phyloP scores from a whole-genome alignment of 2,329 filamentous ascomycete genomes.

The Cryoendolithus antarcticus region DNA sequence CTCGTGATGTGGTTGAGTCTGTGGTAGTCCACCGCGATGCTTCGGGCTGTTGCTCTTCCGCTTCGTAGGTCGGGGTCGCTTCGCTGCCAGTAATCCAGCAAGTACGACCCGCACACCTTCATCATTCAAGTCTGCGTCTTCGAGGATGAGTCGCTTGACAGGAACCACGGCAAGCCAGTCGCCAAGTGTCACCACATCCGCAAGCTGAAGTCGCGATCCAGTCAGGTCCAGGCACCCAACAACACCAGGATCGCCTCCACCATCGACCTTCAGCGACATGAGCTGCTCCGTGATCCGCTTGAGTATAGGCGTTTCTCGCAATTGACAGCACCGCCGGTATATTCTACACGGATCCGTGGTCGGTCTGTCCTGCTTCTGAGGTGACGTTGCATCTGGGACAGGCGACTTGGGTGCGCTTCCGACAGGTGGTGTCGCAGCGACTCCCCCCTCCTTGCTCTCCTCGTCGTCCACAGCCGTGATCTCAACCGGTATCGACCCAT shows the following conservation, averaged over 20 bases:
- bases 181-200: constrained; percentile 75
- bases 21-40: constrained; percentile 10
- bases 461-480: constrained; percentile 56
- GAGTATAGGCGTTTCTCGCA: constrained; percentile 82
- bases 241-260: constrained; percentile 54
- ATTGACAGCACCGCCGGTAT: constrained; percentile 85
- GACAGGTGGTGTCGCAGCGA: constrained; percentile 2
- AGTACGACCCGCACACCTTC: constrained; percentile 82
- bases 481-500: constrained; percentile 76
- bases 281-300: constrained; percentile 89
- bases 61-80: constrained; percentile 41
- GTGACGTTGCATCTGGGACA: constrained; percentile 27
- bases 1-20: constrained; percentile 16
- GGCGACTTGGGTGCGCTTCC: constrained; percentile 10
- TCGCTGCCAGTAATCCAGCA: constrained; percentile 72
- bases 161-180: constrained; percentile 93
- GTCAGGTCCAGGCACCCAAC: constrained; percentile 74
- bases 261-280: constrained; percentile 53
- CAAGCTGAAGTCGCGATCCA: constrained; percentile 68
- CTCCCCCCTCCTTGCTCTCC: constrained; percentile 27
- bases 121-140: constrained; percentile 77
- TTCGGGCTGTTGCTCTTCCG: constrained; percentile 17
- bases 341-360: constrained; percentile 87
- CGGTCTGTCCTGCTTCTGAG: constrained; percentile 48
- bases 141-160: constrained; percentile 71